Conservation (phyloP, 2,329 filamentous ascomycete genomes). For the Fusarium protoensiforme region DNA sequence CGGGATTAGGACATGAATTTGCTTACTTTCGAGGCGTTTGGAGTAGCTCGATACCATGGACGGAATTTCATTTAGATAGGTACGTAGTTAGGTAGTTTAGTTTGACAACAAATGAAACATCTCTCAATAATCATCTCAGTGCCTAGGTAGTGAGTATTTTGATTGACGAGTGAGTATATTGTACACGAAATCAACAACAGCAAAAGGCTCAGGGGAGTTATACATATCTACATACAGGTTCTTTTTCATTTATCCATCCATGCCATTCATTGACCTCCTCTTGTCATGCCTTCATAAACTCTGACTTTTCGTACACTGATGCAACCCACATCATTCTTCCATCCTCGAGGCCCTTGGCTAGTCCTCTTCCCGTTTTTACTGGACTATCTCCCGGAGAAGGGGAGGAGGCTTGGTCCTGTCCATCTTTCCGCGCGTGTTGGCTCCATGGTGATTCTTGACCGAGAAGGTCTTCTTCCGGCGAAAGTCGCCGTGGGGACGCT, state of each 20-base stretch:
- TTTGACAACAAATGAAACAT: neutral
- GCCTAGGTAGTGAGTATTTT: neutral
- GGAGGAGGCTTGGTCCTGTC: neutral
- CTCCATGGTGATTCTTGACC: neutral
- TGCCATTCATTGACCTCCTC: constrained; percentile 1
- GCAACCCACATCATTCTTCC: neutral
- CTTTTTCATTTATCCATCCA: constrained; percentile 8
- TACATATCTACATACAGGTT: constrained; percentile 23
- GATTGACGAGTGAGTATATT: constrained; percentile 11
- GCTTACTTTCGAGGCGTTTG: constrained; percentile 19
- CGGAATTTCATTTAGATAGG: constrained; percentile 15
- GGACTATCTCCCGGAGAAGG: neutral
- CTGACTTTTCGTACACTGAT: neutral
- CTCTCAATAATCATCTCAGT: neutral
- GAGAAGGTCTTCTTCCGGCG: neutral
- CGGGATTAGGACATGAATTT: neutral
- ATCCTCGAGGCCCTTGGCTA: neutral
- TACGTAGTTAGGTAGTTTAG: constrained; percentile 13
- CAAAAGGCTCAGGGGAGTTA: constrained; percentile 17
- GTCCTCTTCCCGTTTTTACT: neutral
- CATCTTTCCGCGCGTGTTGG: neutral
- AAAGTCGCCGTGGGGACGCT: constrained; percentile 14
- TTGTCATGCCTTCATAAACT: neutral
- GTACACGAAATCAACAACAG: constrained; percentile 7
- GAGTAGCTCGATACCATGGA: constrained; percentile 30